Conservation (phyloP, 2,329 filamentous ascomycete genomes). For the Bertia moriformis region DNA sequence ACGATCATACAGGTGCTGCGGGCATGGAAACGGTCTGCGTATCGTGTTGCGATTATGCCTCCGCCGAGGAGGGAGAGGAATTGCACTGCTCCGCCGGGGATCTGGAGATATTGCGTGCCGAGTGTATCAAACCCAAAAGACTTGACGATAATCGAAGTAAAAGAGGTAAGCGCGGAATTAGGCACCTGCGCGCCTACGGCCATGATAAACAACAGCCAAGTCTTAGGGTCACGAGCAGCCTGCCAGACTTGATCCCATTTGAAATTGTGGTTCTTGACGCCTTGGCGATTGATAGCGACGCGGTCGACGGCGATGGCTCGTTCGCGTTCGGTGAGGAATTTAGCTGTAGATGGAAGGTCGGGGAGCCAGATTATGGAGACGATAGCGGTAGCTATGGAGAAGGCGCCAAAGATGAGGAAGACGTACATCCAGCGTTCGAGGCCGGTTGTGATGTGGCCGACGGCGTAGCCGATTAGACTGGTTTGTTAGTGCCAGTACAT, state of each 20-base stretch:
- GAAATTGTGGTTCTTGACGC: constrained; percentile 35
- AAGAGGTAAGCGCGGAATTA: constrained; percentile 38
- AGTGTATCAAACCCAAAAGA: constrained; percentile 26
- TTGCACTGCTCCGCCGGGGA: constrained; percentile 41
- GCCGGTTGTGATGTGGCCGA: constrained; percentile 39
- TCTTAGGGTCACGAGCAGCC: constrained; percentile 35
- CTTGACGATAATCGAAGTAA: constrained; percentile 15
- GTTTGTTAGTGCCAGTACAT: neutral
- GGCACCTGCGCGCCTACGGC: constrained; percentile 37
- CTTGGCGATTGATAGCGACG: constrained; percentile 32
- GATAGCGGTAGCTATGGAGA: constrained; percentile 36
- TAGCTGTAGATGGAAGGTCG: constrained; percentile 45
- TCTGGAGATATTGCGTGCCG: constrained; percentile 40
- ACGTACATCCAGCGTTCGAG: constrained; percentile 38
- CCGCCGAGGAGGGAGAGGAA: constrained; percentile 34
- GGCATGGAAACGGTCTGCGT: constrained; percentile 21
- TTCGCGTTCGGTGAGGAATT: constrained; percentile 42
- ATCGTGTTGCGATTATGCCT: constrained; percentile 34
- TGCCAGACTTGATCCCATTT: constrained; percentile 28
- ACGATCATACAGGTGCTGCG: constrained; percentile 39
- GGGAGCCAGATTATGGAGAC: constrained; percentile 41
- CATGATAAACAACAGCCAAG: constrained; percentile 40
- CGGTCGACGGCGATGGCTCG: constrained; percentile 35
- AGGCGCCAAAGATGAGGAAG: constrained; percentile 41
- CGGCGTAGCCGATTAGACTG: constrained; percentile 36